Evolutionary conservation across 2,329 filamentous ascomycete genomes (phyloP).

Genomic region (Exophiala oligosperma): DNA sequence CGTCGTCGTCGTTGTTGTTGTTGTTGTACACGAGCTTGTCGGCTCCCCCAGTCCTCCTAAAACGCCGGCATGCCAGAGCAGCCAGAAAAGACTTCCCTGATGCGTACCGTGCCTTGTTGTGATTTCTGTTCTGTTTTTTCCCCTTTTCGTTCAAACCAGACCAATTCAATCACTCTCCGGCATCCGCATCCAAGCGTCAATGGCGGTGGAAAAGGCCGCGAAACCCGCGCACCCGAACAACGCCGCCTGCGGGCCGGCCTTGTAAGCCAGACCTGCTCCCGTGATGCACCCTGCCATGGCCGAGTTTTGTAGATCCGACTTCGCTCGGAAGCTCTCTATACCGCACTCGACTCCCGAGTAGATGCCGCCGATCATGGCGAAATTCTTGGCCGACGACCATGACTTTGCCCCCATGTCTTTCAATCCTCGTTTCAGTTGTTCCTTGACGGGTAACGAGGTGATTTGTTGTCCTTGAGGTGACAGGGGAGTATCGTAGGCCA

Average conservation of each 20-base stretch:
- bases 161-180: slow-evolving; percentile 54
- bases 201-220: slow-evolving; percentile 86
- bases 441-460: slow-evolving; percentile 69
- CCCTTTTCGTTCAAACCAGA: too few species aligned
- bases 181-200: slow-evolving; percentile 87
- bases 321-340: slow-evolving; percentile 84
- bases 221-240: slow-evolving; percentile 88
- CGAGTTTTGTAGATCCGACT: slow-evolving; percentile 90
- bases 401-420: slow-evolving; percentile 91
- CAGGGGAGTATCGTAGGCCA: slow-evolving; percentile 96
- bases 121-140: too few species aligned
- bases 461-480: slow-evolving; percentile 57
- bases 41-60: too few species aligned
- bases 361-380: slow-evolving; percentile 86
- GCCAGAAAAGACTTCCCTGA: too few species aligned
- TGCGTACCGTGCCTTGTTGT: too few species aligned
- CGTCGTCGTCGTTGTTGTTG: too few species aligned
- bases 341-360: slow-evolving; percentile 94
- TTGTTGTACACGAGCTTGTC: too few species aligned
- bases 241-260: slow-evolving; percentile 85
- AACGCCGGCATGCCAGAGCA: too few species aligned
- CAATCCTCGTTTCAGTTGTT: slow-evolving; percentile 83
- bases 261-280: slow-evolving; percentile 81
- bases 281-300: slow-evolving; percentile 87
- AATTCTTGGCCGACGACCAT: slow-evolving; percentile 85